Base-by-base conservation (phyloP, 257 asterid species). In the Solanum chmielewskii region DNA sequence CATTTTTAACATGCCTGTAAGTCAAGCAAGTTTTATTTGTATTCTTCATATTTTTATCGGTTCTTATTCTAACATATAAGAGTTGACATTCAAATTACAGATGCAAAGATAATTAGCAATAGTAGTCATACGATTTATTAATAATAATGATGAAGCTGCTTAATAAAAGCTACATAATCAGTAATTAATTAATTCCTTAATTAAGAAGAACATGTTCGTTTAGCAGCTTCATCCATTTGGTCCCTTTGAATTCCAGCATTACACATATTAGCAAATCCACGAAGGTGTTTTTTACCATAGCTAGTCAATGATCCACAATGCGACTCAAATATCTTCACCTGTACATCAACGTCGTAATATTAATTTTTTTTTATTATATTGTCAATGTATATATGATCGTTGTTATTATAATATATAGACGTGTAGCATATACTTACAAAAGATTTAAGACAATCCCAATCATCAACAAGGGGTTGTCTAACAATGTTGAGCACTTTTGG, bases 241-340 rank as follows among this genome's bases (percentile, higher is more conserved):
- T 93, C 98, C 78, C 5, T 89, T 41, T 68, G 88, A 83, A 94
- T 93, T 41, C 98, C 98, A 9, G 95, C 93, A 39, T 95, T 96
- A 92, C 99, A 96, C 70, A 96, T 91, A 86, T 96, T 95, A 62
- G 98, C 98, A 44, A 96, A 75, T 1, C 98, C 91, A 21, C 98
- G 94, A 97, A 94, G 90, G 92, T 96, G 98, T 89, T 92, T 96
- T 98, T 93, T 95, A 33, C 98, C 98, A 37, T 95, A 96, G 59
- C 94, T 98, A 33, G 97, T 92, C 39, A 96, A 86, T 1, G 96
- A 91, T 31, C 99, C 98, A 45, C 99, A 96, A 11, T 85, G 90
- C 3, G 93, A 86, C 94, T 96, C 99, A 64, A 93, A 94, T 84
- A 94, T 91, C 64, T 93, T 87, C 66, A 94, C 98, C 96, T 93